These are phyloP conservation scores for Uncinocarpus reesii DNA, from an alignment of 2,329 filamentous ascomycete genomes.

Conservation along the genomic window DNA sequence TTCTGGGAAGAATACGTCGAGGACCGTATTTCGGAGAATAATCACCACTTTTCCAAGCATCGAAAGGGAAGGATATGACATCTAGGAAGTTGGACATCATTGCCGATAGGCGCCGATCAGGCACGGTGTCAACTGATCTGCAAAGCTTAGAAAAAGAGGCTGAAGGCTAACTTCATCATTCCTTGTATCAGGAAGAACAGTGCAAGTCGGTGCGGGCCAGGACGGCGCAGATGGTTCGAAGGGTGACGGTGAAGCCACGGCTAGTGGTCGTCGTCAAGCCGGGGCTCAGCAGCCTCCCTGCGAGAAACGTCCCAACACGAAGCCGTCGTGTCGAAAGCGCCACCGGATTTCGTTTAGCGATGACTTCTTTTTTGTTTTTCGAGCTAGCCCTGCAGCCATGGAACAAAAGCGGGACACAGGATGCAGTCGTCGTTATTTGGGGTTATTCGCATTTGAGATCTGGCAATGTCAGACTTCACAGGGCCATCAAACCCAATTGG, in stretches of 20 bases:
- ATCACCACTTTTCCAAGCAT: not conserved
- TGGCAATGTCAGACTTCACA: too few species aligned
- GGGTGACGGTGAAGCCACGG: too few species aligned
- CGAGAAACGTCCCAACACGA: not conserved
- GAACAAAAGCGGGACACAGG: not conserved
- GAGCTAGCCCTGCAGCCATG: not conserved
- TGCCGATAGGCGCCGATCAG: slow-evolving; percentile 1
- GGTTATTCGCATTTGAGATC: too few species aligned
- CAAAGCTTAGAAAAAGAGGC: not conserved
- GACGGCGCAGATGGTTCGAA: too few species aligned
- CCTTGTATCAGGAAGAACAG: too few species aligned
- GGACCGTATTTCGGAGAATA: not conserved
- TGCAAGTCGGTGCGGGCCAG: too few species aligned
- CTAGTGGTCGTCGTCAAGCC: too few species aligned
- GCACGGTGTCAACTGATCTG: slow-evolving; percentile 4
- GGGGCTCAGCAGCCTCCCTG: not conserved
- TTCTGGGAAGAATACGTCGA: not conserved
- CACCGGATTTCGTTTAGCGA: not conserved
- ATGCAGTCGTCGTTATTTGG: too few species aligned
- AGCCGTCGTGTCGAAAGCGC: not conserved
- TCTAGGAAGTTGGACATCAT: too few species aligned
- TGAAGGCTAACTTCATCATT: too few species aligned
- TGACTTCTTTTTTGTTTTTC: not conserved
- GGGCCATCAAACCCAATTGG: too few species aligned
- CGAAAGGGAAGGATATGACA: too few species aligned